These are phyloP conservation scores for Colletotrichum musae DNA, from an alignment of 2,329 filamentous ascomycete genomes.

Conservation along the genomic window DNA sequence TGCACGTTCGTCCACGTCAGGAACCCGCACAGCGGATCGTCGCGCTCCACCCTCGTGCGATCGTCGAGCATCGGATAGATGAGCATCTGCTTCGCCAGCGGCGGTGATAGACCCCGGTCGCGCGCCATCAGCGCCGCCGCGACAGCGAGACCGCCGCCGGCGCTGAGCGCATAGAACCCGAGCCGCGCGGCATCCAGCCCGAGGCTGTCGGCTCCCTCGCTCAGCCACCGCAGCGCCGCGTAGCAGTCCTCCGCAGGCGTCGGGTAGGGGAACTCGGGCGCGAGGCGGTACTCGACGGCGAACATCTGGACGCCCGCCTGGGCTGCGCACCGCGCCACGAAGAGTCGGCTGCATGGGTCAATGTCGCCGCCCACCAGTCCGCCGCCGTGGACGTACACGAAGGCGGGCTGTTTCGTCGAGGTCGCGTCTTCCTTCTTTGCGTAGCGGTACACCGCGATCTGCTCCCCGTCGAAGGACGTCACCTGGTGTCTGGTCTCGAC, in stretches of 20 bases:
- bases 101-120: slow-evolving; percentile 45
- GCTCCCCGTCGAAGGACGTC: slow-evolving; percentile 24
- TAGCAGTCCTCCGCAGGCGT: slow-evolving; percentile 55
- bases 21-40: slow-evolving; percentile 23
- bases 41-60: slow-evolving; percentile 38
- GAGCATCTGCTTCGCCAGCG: slow-evolving; percentile 50
- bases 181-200: slow-evolving; percentile 44
- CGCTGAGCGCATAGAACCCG: slow-evolving; percentile 44
- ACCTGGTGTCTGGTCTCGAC: slow-evolving; percentile 23
- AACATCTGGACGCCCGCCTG: slow-evolving; percentile 52
- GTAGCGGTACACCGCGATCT: slow-evolving; percentile 31
- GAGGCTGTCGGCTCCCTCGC: slow-evolving; percentile 42
- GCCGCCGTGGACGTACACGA: slow-evolving; percentile 61
- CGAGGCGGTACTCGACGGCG: slow-evolving; percentile 58
- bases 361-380: slow-evolving; percentile 54
- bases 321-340: slow-evolving; percentile 26
- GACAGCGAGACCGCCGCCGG: slow-evolving; percentile 43
- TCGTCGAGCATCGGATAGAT: slow-evolving; percentile 54
- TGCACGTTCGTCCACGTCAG: slow-evolving; percentile 42
- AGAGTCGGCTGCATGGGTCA: slow-evolving; percentile 42
- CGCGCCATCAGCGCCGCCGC: slow-evolving; percentile 57
- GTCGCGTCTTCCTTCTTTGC: background rate
- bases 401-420: slow-evolving; percentile 44
- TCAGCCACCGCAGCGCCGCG: slow-evolving; percentile 47
- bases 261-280: slow-evolving; percentile 58